A percentile compares a stretch with the other conserved stretches of the same genome.
These are phyloP conservation scores for Aspergillus sparsus DNA, from an alignment of 495 filamentous ascomycete species.

Conservation along the genomic window DNA sequence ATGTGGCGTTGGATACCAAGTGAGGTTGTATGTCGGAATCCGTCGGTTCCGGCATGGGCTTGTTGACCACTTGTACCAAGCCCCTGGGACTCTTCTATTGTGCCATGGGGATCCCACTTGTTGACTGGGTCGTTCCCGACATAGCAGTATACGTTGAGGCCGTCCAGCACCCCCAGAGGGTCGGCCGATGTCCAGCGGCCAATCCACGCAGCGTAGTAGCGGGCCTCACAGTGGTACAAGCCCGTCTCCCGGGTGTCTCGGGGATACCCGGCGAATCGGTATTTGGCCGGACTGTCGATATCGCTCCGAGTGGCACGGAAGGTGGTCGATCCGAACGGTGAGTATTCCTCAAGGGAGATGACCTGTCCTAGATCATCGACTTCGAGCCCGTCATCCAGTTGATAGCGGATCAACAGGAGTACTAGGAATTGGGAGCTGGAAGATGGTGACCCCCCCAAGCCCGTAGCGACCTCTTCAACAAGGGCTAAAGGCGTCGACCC, in stretches of 20 bases:
- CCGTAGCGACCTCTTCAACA: background rate
- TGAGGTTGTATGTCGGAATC: too few species aligned
- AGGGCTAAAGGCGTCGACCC: background rate
- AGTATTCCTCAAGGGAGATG: conserved; percentile 9
- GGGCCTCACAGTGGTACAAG: background rate
- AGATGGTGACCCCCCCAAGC: background rate
- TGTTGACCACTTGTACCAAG: too few species aligned
- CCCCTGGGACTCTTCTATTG: background rate
- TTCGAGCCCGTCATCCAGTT: conserved; percentile 1
- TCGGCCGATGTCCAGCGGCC: conserved; percentile 8
- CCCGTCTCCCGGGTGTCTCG: conserved; percentile 5
- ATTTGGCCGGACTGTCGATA: background rate
- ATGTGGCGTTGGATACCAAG: too few species aligned
- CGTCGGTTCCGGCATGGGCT: too few species aligned
- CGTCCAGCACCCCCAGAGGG: background rate
- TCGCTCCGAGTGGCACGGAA: background rate
- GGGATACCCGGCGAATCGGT: background rate
- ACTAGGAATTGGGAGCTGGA: background rate
- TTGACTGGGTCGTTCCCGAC: conserved; percentile 4
- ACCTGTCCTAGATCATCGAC: background rate
- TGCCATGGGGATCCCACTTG: background rate
- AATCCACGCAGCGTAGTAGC: conserved; percentile 9
- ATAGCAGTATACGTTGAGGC: conserved; percentile 4
- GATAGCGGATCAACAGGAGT: conserved; percentile 9
- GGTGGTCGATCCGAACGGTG: background rate